Evolutionary conservation across 2,329 filamentous ascomycete species (phyloP).

Genomic region (Ilyonectria sp.): DNA sequence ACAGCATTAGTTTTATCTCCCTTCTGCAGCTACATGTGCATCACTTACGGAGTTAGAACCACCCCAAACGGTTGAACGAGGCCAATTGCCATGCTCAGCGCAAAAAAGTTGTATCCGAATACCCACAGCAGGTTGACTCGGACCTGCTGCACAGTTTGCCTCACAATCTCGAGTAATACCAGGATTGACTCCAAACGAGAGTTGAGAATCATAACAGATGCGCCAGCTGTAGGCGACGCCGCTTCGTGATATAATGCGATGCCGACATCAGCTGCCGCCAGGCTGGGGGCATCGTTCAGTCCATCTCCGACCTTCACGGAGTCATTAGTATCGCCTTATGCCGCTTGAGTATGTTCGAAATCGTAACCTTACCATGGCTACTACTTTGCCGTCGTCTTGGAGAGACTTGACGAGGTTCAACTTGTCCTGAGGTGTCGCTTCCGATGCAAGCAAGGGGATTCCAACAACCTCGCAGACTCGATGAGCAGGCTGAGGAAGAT

Average conservation of each 20-base stretch:
- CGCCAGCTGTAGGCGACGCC: constrained; percentile 7
- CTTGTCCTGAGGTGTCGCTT: constrained; percentile 21
- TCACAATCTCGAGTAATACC: neutral
- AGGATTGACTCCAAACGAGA: constrained; percentile 18
- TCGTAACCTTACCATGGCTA: constrained; percentile 12
- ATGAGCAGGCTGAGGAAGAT: constrained; percentile 4
- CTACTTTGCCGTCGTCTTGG: neutral
- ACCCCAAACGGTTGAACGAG: constrained; percentile 12
- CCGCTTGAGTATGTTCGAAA: neutral
- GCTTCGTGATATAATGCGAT: constrained; percentile 19
- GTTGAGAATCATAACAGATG: constrained; percentile 21
- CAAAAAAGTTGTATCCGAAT: constrained; percentile 12
- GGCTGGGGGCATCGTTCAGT: constrained; percentile 18
- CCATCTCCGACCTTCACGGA: constrained; percentile 17
- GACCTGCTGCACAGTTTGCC: constrained; percentile 16
- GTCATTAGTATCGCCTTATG: neutral
- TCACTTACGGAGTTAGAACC: constrained; percentile 15
- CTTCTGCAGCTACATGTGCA: neutral
- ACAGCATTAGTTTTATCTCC: neutral
- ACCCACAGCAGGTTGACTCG: constrained; percentile 19
- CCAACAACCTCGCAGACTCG: constrained; percentile 5
- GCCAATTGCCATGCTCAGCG: constrained; percentile 15
- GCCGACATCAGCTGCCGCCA: constrained; percentile 17
- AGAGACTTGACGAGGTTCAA: constrained; percentile 3
- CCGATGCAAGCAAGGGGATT: constrained; percentile 11